A percentile compares a stretch with the other conserved stretches of the same genome.
These are phyloP conservation scores for Knufia petricola DNA, from an alignment of 2,329 filamentous ascomycete species.

Conservation along the genomic window DNA sequence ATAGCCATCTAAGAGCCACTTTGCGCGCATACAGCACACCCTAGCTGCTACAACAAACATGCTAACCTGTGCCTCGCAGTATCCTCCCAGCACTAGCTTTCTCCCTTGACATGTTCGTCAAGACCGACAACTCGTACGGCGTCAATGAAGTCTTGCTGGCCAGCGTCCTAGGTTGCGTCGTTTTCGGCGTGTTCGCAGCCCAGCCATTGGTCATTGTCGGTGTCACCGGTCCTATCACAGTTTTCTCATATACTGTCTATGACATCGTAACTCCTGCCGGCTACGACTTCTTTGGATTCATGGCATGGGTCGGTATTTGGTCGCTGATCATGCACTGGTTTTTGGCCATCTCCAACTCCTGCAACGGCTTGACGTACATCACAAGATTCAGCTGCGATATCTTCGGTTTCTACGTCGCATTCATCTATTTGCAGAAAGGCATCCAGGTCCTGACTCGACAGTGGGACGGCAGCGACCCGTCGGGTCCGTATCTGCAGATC, in stretches of 20 bases:
- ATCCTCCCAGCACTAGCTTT: slow-evolving; percentile 82
- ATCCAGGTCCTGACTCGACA: slow-evolving; percentile 75
- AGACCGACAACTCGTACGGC: slow-evolving; percentile 73
- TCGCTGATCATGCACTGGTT: slow-evolving; percentile 76
- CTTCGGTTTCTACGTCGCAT: slow-evolving; percentile 87
- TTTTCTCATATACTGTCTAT: slow-evolving; percentile 91
- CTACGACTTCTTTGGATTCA: slow-evolving; percentile 77
- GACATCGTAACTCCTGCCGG: slow-evolving; percentile 69
- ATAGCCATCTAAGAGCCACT: too few species aligned
- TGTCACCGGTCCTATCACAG: slow-evolving; percentile 82
- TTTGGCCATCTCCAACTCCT: slow-evolving; percentile 73
- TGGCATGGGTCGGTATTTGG: slow-evolving; percentile 89
- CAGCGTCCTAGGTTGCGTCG: slow-evolving; percentile 70
- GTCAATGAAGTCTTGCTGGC: slow-evolving; percentile 86
- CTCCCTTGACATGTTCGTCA: slow-evolving; percentile 86
- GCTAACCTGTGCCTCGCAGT: slow-evolving; percentile 35
- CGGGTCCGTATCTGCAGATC: slow-evolving; percentile 66
- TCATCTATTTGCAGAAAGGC: slow-evolving; percentile 85
- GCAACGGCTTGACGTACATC: slow-evolving; percentile 80
- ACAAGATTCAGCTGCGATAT: slow-evolving; percentile 89
- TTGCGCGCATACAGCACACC: neutral
- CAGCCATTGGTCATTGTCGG: slow-evolving; percentile 87
- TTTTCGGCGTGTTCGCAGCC: slow-evolving; percentile 69
- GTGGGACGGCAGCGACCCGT: slow-evolving; percentile 49
- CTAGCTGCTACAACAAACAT: neutral